Evolutionary conservation across 164 flowering plant genomes (phyloP).

Genomic region (Nelumbo lutea): DNA sequence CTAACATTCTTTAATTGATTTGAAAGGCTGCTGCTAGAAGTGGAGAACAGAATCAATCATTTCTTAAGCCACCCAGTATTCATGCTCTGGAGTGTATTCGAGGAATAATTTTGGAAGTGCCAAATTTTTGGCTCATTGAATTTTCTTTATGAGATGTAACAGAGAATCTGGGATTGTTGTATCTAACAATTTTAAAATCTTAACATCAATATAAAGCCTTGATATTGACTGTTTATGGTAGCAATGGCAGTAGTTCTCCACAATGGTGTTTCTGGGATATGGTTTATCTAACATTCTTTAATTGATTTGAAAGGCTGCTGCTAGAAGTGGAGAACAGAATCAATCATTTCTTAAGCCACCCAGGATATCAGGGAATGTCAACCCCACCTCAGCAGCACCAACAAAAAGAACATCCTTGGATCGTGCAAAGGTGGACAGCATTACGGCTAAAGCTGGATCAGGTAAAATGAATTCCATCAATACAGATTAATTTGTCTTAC

Average conservation of each 20-base stretch:
- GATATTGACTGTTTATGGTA: no score
- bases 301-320: constrained; percentile 23
- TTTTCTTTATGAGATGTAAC: no score
- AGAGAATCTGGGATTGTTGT: no score
- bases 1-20: no score
- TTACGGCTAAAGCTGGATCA: constrained; percentile 21
- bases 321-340: constrained; percentile 27
- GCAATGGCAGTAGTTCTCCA: no score
- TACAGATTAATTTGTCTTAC: neutral
- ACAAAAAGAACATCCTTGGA: constrained; percentile 48
- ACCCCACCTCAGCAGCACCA: constrained; percentile 29
- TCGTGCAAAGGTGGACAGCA: constrained; percentile 32
- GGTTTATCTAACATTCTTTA: constrained; percentile 13
- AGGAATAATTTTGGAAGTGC: no score
- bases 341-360: constrained; percentile 42
- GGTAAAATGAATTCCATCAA: constrained; percentile 21
- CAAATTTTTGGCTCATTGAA: no score
- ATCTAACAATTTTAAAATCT: no score
- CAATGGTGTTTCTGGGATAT: neutral
- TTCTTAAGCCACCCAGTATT: constrained; percentile 2
- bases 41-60: no score
- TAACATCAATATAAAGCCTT: no score
- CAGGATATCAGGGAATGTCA: constrained; percentile 26
- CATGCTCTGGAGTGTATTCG: no score
- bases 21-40: no score